phyloP scores from a whole-genome alignment of 768 basidiomycete species.

The Russula lepida region DNA sequence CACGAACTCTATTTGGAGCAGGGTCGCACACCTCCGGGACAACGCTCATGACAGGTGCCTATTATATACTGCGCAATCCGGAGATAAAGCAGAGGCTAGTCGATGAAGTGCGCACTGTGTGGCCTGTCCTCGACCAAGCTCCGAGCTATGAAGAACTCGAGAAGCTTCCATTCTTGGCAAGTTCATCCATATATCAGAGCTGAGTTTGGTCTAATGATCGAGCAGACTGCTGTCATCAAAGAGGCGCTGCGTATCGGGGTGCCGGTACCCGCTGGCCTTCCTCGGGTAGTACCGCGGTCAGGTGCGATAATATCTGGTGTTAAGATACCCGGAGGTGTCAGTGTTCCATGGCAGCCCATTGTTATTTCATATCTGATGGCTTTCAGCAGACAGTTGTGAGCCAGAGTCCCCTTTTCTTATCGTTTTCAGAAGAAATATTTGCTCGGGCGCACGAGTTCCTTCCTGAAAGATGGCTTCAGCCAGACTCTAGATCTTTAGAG shows the following conservation, averaged over 20 bases:
- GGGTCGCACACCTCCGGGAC: constrained; percentile 8
- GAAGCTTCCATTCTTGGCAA: constrained; percentile 8
- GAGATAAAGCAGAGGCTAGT: constrained; percentile 1
- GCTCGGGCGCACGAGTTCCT: constrained; percentile 10
- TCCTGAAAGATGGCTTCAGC: constrained; percentile 20
- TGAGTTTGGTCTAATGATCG: background rate
- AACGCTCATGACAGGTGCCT: constrained; percentile 2
- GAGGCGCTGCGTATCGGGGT: constrained; percentile 1
- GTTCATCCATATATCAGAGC: background rate
- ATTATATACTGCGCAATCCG: constrained; percentile 3
- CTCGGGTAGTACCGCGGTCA: constrained; percentile 4
- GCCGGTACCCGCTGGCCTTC: background rate
- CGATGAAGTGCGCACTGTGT: background rate
- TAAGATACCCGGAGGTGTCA: constrained; percentile 5
- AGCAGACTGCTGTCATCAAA: constrained; percentile 14
- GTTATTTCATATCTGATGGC: background rate
- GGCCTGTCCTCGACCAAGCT: constrained; percentile 3
- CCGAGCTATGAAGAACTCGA: constrained; percentile 7
- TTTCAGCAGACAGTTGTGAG: background rate
- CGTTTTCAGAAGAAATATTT: constrained; percentile 9
- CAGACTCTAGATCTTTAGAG: constrained; percentile 8
- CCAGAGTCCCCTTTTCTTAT: constrained; percentile 14
- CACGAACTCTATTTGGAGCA: constrained; percentile 1
- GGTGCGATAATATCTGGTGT: constrained; percentile 6
- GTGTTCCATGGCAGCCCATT: background rate